Conservation (phyloP, 805 yeast species). For the Blastobotrys attinorum region DNA sequence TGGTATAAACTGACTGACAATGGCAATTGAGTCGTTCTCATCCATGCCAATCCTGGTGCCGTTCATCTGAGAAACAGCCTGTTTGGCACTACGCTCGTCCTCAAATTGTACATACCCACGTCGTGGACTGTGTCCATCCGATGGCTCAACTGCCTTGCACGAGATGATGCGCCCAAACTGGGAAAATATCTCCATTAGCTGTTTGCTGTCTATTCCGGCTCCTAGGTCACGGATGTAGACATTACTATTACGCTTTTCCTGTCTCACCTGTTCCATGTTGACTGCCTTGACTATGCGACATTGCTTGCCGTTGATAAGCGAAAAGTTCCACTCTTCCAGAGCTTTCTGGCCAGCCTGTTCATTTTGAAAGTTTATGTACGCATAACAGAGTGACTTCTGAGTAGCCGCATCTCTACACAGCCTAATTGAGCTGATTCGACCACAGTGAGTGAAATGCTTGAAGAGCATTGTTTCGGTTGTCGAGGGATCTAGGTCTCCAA, state of each 20-base stretch:
- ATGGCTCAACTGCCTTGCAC: constrained; percentile 5
- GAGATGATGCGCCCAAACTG: constrained; percentile 6
- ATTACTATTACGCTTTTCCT: constrained; percentile 1
- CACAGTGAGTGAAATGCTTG: constrained; percentile 35
- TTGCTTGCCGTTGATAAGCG: constrained; percentile 5
- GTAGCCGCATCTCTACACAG: constrained; percentile 48
- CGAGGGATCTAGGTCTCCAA: constrained; percentile 50
- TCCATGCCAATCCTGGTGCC: constrained; percentile 3
- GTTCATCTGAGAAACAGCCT: constrained; percentile 5
- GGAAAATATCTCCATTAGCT: constrained; percentile 4
- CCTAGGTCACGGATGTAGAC: constrained; percentile 6
- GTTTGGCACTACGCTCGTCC: constrained; percentile 1
- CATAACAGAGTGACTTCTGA: constrained; percentile 61
- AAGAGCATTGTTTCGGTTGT: constrained; percentile 44
- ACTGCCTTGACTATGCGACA: constrained; percentile 8
- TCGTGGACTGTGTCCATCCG: constrained; percentile 3
- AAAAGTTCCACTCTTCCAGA: constrained; percentile 4
- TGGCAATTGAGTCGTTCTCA: not conserved
- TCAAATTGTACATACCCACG: constrained; percentile 10
- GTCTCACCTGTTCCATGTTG: not conserved
- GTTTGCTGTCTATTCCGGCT: constrained; percentile 1
- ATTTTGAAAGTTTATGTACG: constrained; percentile 54
- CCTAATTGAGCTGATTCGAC: constrained; percentile 49
- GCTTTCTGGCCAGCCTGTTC: constrained; percentile 29
- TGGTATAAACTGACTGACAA: constrained; percentile 5